Percentiles rank a stretch among this genome's conserved stretches.
phyloP scores from a whole-genome alignment of 352 stramenopile species.

The Phytophthora chlamydospora region DNA sequence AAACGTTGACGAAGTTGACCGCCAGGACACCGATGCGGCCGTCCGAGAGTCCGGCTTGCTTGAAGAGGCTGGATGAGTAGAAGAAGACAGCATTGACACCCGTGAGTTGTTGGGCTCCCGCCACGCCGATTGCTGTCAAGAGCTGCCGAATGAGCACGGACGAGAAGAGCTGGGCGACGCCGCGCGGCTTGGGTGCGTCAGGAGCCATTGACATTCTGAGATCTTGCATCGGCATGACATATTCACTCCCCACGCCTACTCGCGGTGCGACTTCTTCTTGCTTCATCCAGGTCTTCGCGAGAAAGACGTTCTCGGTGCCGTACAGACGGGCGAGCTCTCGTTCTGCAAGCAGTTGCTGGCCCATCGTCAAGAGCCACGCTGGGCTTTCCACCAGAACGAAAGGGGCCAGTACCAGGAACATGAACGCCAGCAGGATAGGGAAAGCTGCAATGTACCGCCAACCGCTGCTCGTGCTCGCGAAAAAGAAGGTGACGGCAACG shows the following conservation, averaged over 20 bases:
- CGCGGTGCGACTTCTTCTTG: conserved; percentile 30
- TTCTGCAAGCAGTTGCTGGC: conserved; percentile 29
- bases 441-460: conserved; percentile 65
- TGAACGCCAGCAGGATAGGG: conserved; percentile 39
- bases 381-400: conserved; percentile 60
- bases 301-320: conserved; percentile 35
- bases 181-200: conserved; percentile 31
- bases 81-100: conserved; percentile 78
- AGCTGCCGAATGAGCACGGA: conserved; percentile 44
- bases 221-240: conserved; percentile 28
- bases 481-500: conserved; percentile 55
- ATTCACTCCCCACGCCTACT: conserved; percentile 28
- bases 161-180: conserved; percentile 20
- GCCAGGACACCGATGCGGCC: conserved; percentile 59
- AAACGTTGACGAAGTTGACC: conserved; percentile 61
- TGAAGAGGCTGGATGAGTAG: conserved; percentile 73
- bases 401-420: conserved; percentile 44
- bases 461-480: conserved; percentile 47
- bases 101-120: conserved; percentile 56
- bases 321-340: conserved; percentile 37
- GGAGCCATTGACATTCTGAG: conserved; percentile 33
- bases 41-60: conserved; percentile 57
- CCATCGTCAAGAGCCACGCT: conserved; percentile 46
- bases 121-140: conserved; percentile 51
- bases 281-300: conserved; percentile 47